Evolutionary conservation across 495 filamentous ascomycete genomes (phyloP).

Genomic region (Viridothelium virens): DNA sequence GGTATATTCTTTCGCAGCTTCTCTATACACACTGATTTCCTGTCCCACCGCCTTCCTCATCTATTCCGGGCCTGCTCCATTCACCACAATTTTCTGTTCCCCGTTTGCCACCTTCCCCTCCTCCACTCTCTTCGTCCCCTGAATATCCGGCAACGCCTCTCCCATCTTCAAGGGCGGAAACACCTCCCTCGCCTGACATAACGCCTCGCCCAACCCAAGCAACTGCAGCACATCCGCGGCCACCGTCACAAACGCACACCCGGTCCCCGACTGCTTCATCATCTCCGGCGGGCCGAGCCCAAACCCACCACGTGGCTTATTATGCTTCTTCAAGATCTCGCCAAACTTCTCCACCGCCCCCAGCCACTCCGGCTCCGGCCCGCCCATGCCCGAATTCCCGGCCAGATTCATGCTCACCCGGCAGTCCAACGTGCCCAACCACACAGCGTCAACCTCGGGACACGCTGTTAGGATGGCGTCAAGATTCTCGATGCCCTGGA

Average conservation of each 20-base stretch:
- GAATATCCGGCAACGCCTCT: neutral
- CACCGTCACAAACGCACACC: constrained; percentile 40
- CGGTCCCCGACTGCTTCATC: constrained; percentile 52
- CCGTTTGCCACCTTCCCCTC: constrained; percentile 14
- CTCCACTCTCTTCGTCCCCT: constrained; percentile 2
- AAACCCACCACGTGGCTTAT: neutral
- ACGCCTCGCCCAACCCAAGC: constrained; percentile 1
- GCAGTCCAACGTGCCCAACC: constrained; percentile 42
- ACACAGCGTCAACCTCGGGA: constrained; percentile 46
- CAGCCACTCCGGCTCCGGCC: constrained; percentile 47
- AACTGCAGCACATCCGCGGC: constrained; percentile 38
- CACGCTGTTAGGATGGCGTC: constrained; percentile 53
- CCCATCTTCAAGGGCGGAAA: neutral
- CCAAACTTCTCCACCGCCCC: constrained; percentile 38
- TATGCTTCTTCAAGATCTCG: constrained; percentile 42
- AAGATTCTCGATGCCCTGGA: constrained; percentile 50
- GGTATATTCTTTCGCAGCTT: no score
- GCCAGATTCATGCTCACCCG: constrained; percentile 35
- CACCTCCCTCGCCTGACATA: neutral
- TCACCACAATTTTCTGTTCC: constrained; percentile 16
- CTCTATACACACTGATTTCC: no score
- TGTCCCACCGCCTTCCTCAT: no score
- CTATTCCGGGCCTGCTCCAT: neutral
- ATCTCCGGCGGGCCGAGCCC: constrained; percentile 35
- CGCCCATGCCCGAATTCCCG: constrained; percentile 48